Conservation (phyloP, 208 protist genomes). For the Leptomonas seymouri region DNA sequence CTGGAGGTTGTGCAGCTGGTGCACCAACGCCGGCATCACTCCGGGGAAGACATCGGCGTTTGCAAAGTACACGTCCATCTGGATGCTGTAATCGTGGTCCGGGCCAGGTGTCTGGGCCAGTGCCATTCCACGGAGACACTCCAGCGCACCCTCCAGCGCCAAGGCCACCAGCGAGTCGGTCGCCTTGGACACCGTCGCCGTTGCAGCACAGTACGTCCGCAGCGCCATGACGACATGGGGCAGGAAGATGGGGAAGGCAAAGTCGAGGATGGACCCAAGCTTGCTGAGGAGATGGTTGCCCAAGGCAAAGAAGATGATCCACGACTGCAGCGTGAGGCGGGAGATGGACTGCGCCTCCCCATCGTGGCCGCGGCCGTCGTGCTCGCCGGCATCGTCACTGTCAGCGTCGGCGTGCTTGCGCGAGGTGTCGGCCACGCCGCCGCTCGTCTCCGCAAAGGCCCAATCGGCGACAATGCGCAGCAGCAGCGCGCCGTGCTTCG, state of each 20-base stretch:
- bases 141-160: slow-evolving; percentile 71
- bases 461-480: slow-evolving; percentile 72
- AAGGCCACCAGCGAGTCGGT: slow-evolving; percentile 60
- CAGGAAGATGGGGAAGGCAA: slow-evolving; percentile 67
- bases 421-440: slow-evolving; percentile 16
- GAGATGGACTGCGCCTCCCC: slow-evolving; percentile 32
- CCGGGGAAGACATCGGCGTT: slow-evolving; percentile 78
- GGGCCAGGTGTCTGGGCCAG: slow-evolving; percentile 71
- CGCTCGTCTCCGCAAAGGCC: slow-evolving; percentile 67
- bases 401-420: slow-evolving; percentile 8
- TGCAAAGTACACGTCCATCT: slow-evolving; percentile 73
- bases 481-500: slow-evolving; percentile 71
- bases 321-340: slow-evolving; percentile 68
- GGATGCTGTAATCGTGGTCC: slow-evolving; percentile 81
- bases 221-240: slow-evolving; percentile 70
- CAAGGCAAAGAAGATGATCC: slow-evolving; percentile 83
- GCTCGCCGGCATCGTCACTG: slow-evolving; percentile 25
- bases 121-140: slow-evolving; percentile 70
- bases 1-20: slow-evolving; percentile 77
- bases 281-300: slow-evolving; percentile 77
- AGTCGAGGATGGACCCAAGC: slow-evolving; percentile 80
- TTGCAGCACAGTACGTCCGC: slow-evolving; percentile 56
- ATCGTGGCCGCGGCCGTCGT: slow-evolving; percentile 29
- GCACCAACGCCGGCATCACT: slow-evolving; percentile 82
- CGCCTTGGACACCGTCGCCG: slow-evolving; percentile 31